Evolutionary conservation across 148 eudicot species (phyloP).

Genomic region (Rhododendron simsii): DNA sequence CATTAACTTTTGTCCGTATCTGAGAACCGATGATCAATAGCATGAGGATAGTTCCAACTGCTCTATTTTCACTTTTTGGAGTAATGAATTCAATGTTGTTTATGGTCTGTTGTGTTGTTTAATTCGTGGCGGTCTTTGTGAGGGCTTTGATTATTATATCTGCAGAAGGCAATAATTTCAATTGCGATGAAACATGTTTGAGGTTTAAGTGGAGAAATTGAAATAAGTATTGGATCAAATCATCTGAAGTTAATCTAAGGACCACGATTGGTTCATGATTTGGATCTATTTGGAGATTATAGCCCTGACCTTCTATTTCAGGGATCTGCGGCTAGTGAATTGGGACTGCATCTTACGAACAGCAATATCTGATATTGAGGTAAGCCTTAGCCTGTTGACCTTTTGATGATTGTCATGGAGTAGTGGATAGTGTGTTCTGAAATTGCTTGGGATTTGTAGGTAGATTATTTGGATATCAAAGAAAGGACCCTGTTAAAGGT

Average conservation of each 20-base stretch:
- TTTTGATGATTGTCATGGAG: background rate
- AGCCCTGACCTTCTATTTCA: conserved; percentile 21
- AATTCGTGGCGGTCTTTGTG: background rate
- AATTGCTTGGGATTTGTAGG: conserved; percentile 44
- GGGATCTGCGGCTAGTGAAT: conserved; percentile 80
- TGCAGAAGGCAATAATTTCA: background rate
- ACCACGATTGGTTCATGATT: background rate
- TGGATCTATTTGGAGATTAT: background rate
- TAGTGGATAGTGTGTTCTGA: background rate
- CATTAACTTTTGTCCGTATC: background rate
- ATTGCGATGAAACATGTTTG: background rate
- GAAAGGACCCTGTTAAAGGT: conserved; percentile 67
- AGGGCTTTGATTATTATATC: background rate
- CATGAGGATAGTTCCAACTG: background rate
- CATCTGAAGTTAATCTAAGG: background rate
- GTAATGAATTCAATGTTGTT: background rate
- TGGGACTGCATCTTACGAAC: conserved; percentile 96
- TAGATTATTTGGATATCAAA: conserved; percentile 74
- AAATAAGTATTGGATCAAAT: background rate
- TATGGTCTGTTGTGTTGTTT: background rate
- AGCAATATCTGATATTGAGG: conserved; percentile 96
- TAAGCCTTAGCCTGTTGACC: conserved; percentile 15
- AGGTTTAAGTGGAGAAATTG: background rate
- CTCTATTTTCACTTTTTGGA: background rate
- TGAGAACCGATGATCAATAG: background rate